Evolutionary conservation across 2,329 filamentous ascomycete species (phyloP).

Genomic region (Sporothrix variecibatus): DNA sequence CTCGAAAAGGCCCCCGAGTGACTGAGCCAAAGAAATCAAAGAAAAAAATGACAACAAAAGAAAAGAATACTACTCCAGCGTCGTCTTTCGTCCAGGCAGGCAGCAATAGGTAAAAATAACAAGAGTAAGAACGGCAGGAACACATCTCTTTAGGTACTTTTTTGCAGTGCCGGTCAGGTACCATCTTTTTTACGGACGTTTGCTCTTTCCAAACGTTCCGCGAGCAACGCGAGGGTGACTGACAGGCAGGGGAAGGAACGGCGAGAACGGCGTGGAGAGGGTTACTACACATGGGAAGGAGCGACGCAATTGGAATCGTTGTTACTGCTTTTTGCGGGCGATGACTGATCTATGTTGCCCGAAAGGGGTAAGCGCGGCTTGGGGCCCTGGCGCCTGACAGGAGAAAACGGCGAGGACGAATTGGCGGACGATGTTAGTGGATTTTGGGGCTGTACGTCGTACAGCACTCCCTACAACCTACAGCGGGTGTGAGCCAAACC

Average conservation of each 20-base stretch:
- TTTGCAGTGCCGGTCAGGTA: not conserved
- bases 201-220: not conserved
- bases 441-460: not conserved
- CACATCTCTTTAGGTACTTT: not conserved
- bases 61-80: not conserved
- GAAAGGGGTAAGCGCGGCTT: not conserved
- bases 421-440: not conserved
- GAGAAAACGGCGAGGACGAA: not conserved
- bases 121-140: not conserved
- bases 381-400: not conserved
- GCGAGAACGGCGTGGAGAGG: not conserved
- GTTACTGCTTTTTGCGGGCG: slow-evolving; percentile 3
- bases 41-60: not conserved
- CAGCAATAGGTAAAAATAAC: not conserved
- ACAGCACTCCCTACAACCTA: not conserved
- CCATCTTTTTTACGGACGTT: not conserved
- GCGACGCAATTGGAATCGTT: slow-evolving; percentile 19
- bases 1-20: not conserved
- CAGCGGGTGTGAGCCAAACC: not conserved
- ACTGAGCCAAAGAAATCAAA: not conserved
- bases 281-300: not conserved
- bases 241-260: not conserved
- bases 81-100: not conserved
- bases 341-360: slow-evolving; percentile 11
- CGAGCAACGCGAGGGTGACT: not conserved